Conservation (phyloP, 768 basidiomycete species). For the Russula ochroleuca region DNA sequence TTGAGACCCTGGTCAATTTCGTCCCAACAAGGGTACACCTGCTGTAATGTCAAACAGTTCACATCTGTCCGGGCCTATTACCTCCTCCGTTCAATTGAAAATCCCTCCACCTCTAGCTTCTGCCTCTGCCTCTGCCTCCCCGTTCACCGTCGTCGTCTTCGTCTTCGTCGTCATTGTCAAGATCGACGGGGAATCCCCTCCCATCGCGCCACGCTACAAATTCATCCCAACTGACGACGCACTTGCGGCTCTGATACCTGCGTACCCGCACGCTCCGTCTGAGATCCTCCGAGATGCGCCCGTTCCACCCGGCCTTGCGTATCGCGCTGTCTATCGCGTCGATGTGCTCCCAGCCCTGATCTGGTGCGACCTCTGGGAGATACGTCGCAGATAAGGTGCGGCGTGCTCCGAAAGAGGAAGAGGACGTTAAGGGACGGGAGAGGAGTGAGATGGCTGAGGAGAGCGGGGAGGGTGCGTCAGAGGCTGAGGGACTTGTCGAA, state of each 20-base stretch:
- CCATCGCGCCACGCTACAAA: constrained; percentile 68
- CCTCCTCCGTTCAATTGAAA: background rate
- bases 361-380: constrained; percentile 86
- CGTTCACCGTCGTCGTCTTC: background rate
- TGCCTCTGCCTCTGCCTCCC: background rate
- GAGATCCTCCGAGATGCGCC: constrained; percentile 75
- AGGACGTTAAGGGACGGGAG: constrained; percentile 42
- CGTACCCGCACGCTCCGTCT: constrained; percentile 70
- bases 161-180: background rate
- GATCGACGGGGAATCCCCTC: constrained; percentile 36
- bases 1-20: background rate
- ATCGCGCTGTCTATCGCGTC: constrained; percentile 91
- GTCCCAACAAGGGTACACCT: background rate
- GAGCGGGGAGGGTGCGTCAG: constrained; percentile 64
- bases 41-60: background rate
- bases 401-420: constrained; percentile 26
- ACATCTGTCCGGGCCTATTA: background rate
- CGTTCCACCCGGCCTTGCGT: constrained; percentile 88
- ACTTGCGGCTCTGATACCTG: constrained; percentile 75
- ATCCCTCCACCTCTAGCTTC: background rate
- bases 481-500: constrained; percentile 47
- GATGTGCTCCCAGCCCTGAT: constrained; percentile 91
- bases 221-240: constrained; percentile 67
- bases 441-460: constrained; percentile 62
- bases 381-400: constrained; percentile 81